Percentiles rank a stretch among this genome's conserved stretches.
phyloP scores from a whole-genome alignment of 495 filamentous ascomycete genomes.

The Xylaria telfairii region DNA sequence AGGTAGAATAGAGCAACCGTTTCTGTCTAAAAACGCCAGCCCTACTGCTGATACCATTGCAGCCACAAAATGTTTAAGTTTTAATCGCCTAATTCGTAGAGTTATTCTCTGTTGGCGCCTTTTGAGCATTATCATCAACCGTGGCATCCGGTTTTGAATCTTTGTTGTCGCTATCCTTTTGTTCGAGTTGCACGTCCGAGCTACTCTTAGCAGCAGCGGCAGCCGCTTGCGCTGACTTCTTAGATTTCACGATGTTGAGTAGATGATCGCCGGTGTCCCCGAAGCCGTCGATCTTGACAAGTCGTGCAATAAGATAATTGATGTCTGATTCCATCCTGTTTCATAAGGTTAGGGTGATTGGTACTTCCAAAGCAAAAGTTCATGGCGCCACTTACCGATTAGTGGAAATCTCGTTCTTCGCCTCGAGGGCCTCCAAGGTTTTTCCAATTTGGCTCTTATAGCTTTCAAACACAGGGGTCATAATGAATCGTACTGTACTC shows the following conservation, averaged over 20 bases:
- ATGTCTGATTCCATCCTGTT: slow-evolving; percentile 80
- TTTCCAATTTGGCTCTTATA: slow-evolving; percentile 85
- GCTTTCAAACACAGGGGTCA: slow-evolving; percentile 85
- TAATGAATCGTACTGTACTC: slow-evolving; percentile 80
- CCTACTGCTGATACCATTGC: slow-evolving; percentile 5
- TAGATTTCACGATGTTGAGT: slow-evolving; percentile 69
- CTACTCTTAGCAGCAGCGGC: slow-evolving; percentile 20
- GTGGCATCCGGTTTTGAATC: slow-evolving; percentile 17
- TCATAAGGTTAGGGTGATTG: background rate
- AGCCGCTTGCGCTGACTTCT: slow-evolving; percentile 50
- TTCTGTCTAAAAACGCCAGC: slow-evolving; percentile 22
- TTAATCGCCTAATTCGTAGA: slow-evolving; percentile 24
- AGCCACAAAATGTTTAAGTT: slow-evolving; percentile 2
- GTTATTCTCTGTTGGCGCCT: slow-evolving; percentile 26
- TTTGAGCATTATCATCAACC: slow-evolving; percentile 6
- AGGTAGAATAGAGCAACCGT: background rate
- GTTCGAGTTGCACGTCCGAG: slow-evolving; percentile 27
- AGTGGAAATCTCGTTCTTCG: slow-evolving; percentile 71
- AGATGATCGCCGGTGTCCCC: slow-evolving; percentile 72
- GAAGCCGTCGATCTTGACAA: slow-evolving; percentile 83
- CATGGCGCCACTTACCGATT: slow-evolving; percentile 64
- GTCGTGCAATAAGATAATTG: slow-evolving; percentile 72
- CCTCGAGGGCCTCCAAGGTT: slow-evolving; percentile 70
- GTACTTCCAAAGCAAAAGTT: background rate
- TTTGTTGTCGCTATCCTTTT: slow-evolving; percentile 9